Evolutionary conservation across 2,329 filamentous ascomycete species (phyloP).

Genomic region (Aureobasidium sp.): DNA sequence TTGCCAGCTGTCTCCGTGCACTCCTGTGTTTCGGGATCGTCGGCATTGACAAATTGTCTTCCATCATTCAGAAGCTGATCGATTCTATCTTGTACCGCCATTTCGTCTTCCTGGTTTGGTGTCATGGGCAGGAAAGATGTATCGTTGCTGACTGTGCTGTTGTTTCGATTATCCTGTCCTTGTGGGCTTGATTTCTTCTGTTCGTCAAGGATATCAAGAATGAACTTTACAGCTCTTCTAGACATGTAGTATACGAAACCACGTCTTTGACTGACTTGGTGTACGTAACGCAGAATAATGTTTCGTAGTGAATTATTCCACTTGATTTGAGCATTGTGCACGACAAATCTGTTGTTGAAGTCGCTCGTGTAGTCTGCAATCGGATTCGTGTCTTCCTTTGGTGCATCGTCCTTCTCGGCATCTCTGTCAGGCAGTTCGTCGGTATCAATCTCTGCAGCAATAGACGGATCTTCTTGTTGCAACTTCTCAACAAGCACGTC

Average conservation of each 20-base stretch:
- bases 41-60: conserved; percentile 69
- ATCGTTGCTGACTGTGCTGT: not conserved
- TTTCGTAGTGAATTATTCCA: conserved; percentile 97
- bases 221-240: conserved; percentile 91
- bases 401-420: conserved; percentile 29
- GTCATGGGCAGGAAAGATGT: conserved; percentile 22
- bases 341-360: conserved; percentile 96
- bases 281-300: conserved; percentile 92
- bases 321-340: conserved; percentile 95
- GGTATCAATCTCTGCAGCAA: conserved; percentile 32
- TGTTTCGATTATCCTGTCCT: not conserved
- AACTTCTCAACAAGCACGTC: conserved; percentile 50
- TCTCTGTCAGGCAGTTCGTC: conserved; percentile 43
- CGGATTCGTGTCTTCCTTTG: conserved; percentile 55
- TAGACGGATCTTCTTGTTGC: conserved; percentile 49
- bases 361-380: conserved; percentile 82
- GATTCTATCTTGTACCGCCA: conserved; percentile 75
- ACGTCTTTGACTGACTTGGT: conserved; percentile 90
- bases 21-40: conserved; percentile 44
- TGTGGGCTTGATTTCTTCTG: conserved; percentile 63
- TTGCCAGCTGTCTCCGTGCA: conserved; percentile 28
- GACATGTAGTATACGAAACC: conserved; percentile 99
- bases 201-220: conserved; percentile 93
- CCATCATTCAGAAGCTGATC: conserved; percentile 78
- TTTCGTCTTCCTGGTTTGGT: conserved; percentile 50